A percentile compares a stretch with the other conserved stretches of the same genome.
phyloP scores from a whole-genome alignment of 1,139 yeast genomes.

The Pichia sp. region DNA sequence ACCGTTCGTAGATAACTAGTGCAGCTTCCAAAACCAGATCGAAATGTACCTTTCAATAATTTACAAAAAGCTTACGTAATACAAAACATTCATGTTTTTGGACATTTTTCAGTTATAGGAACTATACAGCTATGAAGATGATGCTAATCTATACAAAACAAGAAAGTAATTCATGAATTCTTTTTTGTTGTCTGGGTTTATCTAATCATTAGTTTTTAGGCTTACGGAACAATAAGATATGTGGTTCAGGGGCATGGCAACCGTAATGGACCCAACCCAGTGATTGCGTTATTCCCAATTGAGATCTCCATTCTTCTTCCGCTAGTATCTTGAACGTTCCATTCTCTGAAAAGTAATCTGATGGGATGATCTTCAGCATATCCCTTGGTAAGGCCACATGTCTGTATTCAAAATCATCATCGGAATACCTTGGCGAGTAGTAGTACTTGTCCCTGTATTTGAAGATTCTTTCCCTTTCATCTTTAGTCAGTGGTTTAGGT shows the following conservation, averaged over 20 bases:
- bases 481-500: slow-evolving; percentile 73
- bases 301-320: slow-evolving; percentile 95
- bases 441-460: slow-evolving; percentile 94
- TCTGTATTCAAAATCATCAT: slow-evolving; percentile 82
- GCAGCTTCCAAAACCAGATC: too few relatives aligned
- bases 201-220: slow-evolving; percentile 23
- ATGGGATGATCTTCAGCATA: slow-evolving; percentile 93
- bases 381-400: slow-evolving; percentile 97
- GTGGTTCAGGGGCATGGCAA: slow-evolving; percentile 98
- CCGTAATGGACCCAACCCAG: slow-evolving; percentile 98
- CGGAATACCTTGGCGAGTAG: slow-evolving; percentile 83
- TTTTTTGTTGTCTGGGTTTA: too few relatives aligned
- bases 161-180: too few relatives aligned
- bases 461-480: slow-evolving; percentile 78
- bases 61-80: too few relatives aligned
- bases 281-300: slow-evolving; percentile 94
- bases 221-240: slow-evolving; percentile 81
- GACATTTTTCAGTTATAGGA: too few relatives aligned
- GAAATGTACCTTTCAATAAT: too few relatives aligned
- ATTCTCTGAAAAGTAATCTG: slow-evolving; percentile 82
- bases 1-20: too few relatives aligned
- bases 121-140: too few relatives aligned
- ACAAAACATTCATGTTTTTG: too few relatives aligned
- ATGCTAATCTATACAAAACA: too few relatives aligned
- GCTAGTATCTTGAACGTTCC: slow-evolving; percentile 85